Evolutionary conservation across 73 alveolate genomes (phyloP), one percentile per base, ranked within the genome.

Genomic region (Paramecium sonneborni): DNA sequence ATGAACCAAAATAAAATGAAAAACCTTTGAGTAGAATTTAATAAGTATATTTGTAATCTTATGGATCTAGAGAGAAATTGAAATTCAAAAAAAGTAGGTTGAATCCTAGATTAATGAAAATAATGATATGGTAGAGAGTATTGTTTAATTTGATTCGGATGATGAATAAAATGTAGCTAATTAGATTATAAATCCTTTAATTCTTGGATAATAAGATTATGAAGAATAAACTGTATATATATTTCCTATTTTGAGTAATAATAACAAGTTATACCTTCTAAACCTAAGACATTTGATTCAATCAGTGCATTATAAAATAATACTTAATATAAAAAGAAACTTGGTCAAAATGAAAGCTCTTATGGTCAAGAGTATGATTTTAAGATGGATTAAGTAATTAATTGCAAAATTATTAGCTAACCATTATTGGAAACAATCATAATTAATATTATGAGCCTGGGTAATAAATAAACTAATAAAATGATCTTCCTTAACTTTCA

Each of bases 21-120:
- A 62, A 62, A 62, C 84, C 84, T 32, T 2, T 62, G 84, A 26
- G 52, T 62, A 62, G 84, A 62, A 62, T 62, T 62, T 62, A 62
- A 62, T 32, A 62, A 30, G 84, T 62, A 62, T 3, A 18, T 5
- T n/a, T n/a, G 68, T 52, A 18, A 18, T 18, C 7, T 52, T 1
- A 52, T 52, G 32, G 23, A 7, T 11, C 24, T 26, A 62, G 84
- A 62, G 44, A 62, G 84, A 62, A 62, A 12, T 30, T 21, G 84
- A 62, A 26, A 62, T 62, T 26, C 24, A 14, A 7, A 62, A 62
- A 62, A 62, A 62, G 44, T 32, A 62, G 44, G 26, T 2, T 12
- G 84, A 62, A 62, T 0, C 39, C 39, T 62, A 62, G 44, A 32
- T 62, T 6, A 14, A 62, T 2, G 39, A 62, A 3, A 15, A 24